Percentiles rank a stretch among this genome's conserved stretches.
phyloP scores from a whole-genome alignment of 768 basidiomycete genomes.

The Mycena floridula region DNA sequence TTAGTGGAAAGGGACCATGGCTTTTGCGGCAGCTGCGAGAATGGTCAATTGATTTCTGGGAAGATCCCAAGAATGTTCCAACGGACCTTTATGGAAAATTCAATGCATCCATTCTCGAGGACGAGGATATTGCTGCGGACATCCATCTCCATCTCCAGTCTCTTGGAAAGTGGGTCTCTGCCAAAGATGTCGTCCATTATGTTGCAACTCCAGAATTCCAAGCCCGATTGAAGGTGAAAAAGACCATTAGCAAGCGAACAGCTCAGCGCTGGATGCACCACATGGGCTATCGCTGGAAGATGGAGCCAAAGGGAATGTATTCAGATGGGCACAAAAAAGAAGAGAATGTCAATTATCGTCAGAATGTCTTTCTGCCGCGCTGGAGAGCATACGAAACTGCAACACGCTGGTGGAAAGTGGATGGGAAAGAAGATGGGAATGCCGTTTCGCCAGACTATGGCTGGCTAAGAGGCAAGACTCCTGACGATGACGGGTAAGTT shows the following conservation, averaged over 20 bases:
- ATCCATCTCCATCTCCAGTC: too few relatives aligned
- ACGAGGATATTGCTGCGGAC: too few relatives aligned
- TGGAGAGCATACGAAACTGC: constrained; percentile 2
- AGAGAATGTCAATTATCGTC: constrained; percentile 23
- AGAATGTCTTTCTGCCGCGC: constrained; percentile 19
- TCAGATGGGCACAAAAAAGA: too few relatives aligned
- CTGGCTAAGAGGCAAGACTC: constrained; percentile 16
- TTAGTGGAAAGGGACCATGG: background rate
- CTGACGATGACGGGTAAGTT: constrained; percentile 11
- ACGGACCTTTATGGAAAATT: constrained; percentile 4
- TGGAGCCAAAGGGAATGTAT: too few relatives aligned
- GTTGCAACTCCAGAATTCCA: constrained; percentile 8
- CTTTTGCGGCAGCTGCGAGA: constrained; percentile 1
- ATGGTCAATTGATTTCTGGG: background rate
- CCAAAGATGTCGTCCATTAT: constrained; percentile 14
- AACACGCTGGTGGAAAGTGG: constrained; percentile 2
- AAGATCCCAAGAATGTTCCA: constrained; percentile 1
- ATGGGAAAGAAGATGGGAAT: constrained; percentile 4
- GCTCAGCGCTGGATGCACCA: constrained; percentile 19
- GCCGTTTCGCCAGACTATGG: constrained; percentile 23
- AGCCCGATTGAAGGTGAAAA: constrained; percentile 9
- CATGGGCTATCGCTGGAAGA: constrained; percentile 15
- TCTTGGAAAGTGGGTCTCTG: constrained; percentile 15
- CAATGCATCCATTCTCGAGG: constrained; percentile 8
- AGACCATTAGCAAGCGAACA: constrained; percentile 14